A percentile compares a stretch with the other conserved stretches of the same genome.
Conservation (phyloP, 1,139 yeast genomes). For the Candida pseudocylindracea region DNA sequence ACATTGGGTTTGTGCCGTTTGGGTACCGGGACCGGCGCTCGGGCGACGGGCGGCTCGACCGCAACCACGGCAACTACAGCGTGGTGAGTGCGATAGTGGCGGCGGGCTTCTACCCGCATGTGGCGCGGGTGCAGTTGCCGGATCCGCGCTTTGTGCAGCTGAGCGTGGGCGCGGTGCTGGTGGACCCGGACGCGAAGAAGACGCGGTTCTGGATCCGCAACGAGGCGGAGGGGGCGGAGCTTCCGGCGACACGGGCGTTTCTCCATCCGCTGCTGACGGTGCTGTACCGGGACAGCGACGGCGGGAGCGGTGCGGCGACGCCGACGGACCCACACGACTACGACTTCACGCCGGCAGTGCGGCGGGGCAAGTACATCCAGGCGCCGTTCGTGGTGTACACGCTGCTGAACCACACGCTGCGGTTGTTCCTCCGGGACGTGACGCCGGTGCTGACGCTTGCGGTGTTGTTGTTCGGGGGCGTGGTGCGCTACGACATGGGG, state of each 20-base stretch:
- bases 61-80: constrained; percentile 24
- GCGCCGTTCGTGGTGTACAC: constrained; percentile 34
- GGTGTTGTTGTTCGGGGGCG: constrained; percentile 60
- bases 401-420: constrained; percentile 38
- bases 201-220: constrained; percentile 57
- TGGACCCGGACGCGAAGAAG: constrained; percentile 59
- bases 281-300: constrained; percentile 11
- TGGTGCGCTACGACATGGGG: constrained; percentile 42
- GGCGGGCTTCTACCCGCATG: constrained; percentile 65
- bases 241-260: constrained; percentile 49
- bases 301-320: constrained; percentile 9
- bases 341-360: not conserved
- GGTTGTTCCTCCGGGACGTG: constrained; percentile 46
- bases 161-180: constrained; percentile 58
- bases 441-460: constrained; percentile 65
- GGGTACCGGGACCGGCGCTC: constrained; percentile 9
- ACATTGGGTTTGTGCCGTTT: constrained; percentile 52
- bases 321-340: constrained; percentile 5
- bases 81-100: constrained; percentile 49
- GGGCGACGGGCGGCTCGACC: constrained; percentile 10
- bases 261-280: constrained; percentile 67
- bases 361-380: constrained; percentile 5
- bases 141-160: constrained; percentile 55
- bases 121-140: constrained; percentile 65
- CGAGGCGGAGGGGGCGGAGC: constrained; percentile 9